Percentiles rank a stretch among this genome's conserved stretches.
Conservation (phyloP, 306 rosid genomes). For the Dalbergia oliveri region DNA sequence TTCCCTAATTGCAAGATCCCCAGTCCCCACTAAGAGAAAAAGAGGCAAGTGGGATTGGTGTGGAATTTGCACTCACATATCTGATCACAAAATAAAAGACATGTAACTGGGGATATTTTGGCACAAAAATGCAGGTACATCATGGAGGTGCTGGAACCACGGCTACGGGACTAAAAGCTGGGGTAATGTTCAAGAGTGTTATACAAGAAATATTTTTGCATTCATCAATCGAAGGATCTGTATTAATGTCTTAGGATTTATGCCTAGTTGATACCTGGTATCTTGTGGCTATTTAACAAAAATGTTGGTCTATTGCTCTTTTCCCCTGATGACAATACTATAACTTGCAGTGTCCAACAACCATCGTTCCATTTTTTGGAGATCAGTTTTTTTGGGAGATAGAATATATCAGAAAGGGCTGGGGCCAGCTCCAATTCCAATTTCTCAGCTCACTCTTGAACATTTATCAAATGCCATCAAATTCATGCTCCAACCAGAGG, state of each 20-base stretch:
- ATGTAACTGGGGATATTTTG: slow-evolving; percentile 28
- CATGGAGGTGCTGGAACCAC: slow-evolving; percentile 98
- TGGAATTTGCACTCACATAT: slow-evolving; percentile 3
- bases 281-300: not conserved
- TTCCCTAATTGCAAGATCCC: not conserved
- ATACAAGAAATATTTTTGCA: not conserved
- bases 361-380: slow-evolving; percentile 92
- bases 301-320: not conserved
- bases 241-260: slow-evolving; percentile 8
- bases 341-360: slow-evolving; percentile 80
- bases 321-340: slow-evolving; percentile 40
- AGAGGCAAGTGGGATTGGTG: too few relatives aligned
- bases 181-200: slow-evolving; percentile 61
- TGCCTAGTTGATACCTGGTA: slow-evolving; percentile 7
- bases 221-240: not conserved
- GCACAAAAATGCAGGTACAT: slow-evolving; percentile 74
- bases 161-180: slow-evolving; percentile 87
- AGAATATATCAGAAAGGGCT: slow-evolving; percentile 71
- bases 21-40: not conserved
- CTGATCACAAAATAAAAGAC: not conserved
- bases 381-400: slow-evolving; percentile 95
- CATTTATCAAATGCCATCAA: slow-evolving; percentile 69
- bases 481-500: slow-evolving; percentile 93
- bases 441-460: slow-evolving; percentile 65
- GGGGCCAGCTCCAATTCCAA: slow-evolving; percentile 86